Percentiles rank a stretch among this genome's conserved stretches.
Evolutionary conservation across 2,329 filamentous ascomycete species (phyloP).

Genomic region (Decorospora gaudefroyi): DNA sequence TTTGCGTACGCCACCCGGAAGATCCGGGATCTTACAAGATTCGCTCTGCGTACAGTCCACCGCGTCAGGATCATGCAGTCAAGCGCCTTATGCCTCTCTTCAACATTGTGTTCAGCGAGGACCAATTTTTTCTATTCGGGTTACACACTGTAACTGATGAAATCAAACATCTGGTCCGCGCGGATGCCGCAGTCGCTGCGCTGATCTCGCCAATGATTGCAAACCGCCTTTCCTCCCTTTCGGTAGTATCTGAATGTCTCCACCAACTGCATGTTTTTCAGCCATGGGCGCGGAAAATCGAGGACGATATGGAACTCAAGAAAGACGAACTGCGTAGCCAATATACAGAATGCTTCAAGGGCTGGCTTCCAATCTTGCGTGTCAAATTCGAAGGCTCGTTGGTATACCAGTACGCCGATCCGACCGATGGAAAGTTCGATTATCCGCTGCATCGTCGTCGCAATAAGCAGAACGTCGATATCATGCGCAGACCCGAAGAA

Average conservation of each 20-base stretch:
- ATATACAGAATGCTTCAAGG: constrained; percentile 7
- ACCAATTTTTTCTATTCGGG: constrained; percentile 7
- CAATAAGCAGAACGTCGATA: constrained; percentile 53
- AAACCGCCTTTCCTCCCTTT: constrained; percentile 51
- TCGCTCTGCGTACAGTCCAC: constrained; percentile 4
- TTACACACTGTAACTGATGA: constrained; percentile 50
- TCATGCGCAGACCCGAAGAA: constrained; percentile 54
- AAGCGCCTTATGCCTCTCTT: constrained; percentile 17
- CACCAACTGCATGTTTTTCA: constrained; percentile 55
- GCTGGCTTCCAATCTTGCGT: constrained; percentile 6
- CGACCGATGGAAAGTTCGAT: constrained; percentile 49
- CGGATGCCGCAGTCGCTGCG: constrained; percentile 43
- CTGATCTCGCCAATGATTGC: constrained; percentile 50
- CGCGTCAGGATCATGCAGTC: constrained; percentile 5
- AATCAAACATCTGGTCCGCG: constrained; percentile 51
- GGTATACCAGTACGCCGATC: constrained; percentile 29
- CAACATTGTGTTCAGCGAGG: constrained; percentile 9
- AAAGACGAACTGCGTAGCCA: constrained; percentile 3
- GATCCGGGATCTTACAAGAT: background rate
- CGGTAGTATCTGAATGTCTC: constrained; percentile 53
- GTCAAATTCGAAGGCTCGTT: constrained; percentile 12
- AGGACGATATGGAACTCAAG: constrained; percentile 25
- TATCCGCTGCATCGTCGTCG: constrained; percentile 57
- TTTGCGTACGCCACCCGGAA: background rate
- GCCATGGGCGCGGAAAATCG: constrained; percentile 55